Base-by-base conservation (phyloP, 2,329 filamentous ascomycete genomes). In the Colletotrichum tropicale region DNA sequence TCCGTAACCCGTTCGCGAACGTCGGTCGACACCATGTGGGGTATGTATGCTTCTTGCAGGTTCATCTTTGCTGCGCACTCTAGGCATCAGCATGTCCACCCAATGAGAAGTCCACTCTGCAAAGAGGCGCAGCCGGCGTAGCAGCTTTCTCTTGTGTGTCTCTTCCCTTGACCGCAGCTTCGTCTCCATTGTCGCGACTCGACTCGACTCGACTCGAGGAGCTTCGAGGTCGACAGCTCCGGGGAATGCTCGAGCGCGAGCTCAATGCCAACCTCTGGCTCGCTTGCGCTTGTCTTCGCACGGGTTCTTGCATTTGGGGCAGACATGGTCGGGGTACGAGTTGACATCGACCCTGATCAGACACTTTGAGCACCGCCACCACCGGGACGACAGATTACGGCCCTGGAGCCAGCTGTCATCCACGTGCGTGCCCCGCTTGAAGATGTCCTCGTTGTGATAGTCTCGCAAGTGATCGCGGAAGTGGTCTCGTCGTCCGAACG, bases 291-390 rank as follows among this genome's bases (percentile, higher is more conserved):
- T 85, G 13, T 81, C 75, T 79, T 91, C 89, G 80, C 88, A 89
- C 5, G 81, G 78, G 15, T 80, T 85, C 77, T 86, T 87, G 83
- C 90, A 91, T 16, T 79, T 76, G 7, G 84, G 82, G 80, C 90
- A 92, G 58, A 85, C 83, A 71, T 76, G 74, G 67, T 77, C 76
- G 9, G 74, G 76, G 78, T 86, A 90, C 36, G 84, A 85, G 43
- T 84, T 75, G 76, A 89, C 81, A 68, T 81, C 77, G 69, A 91
- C 86, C 55, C 89, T 84, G 75, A 78, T 78, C 62, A 92, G 86
- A 79, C 90, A 91, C 75, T 87, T 87, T 66, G 85, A 84, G 81
- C 90, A 92, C 43, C 90, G 86, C 89, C 89, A 92, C 89, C 89
- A 91, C 4, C 78, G 81, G 4, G 74, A 74, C 26, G 84, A 81